A percentile compares a stretch with the other conserved stretches of the same genome.
phyloP scores from a whole-genome alignment of 768 basidiomycete species.

The Suillus decipiens region DNA sequence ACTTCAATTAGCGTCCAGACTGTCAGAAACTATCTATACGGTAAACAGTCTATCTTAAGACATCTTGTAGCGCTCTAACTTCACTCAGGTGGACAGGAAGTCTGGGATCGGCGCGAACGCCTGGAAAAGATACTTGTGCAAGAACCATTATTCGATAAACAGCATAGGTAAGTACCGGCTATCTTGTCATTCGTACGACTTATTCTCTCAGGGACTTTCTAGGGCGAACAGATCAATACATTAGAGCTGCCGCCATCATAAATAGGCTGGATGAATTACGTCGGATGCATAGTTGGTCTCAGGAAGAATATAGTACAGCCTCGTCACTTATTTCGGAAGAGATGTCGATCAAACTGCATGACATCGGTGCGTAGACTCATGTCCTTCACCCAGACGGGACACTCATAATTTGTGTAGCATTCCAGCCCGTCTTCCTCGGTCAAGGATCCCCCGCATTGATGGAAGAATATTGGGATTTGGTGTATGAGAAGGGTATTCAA shows the following conservation, averaged over 20 bases:
- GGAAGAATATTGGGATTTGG: conserved; percentile 50
- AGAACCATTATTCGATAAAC: conserved; percentile 64
- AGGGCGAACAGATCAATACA: conserved; percentile 57
- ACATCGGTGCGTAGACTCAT: conserved; percentile 29
- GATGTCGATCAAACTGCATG: conserved; percentile 48
- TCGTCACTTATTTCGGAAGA: conserved; percentile 51
- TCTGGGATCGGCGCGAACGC: conserved; percentile 50
- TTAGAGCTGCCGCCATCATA: conserved; percentile 53
- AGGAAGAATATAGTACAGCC: conserved; percentile 48
- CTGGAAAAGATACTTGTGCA: conserved; percentile 48
- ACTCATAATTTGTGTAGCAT: conserved; percentile 36
- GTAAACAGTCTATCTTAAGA: conserved; percentile 37
- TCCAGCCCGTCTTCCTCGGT: conserved; percentile 65
- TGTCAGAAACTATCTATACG: conserved; percentile 52
- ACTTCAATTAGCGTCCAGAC: conserved; percentile 44
- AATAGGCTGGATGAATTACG: conserved; percentile 63
- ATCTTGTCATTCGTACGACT: background rate
- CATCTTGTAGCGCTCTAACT: conserved; percentile 2
- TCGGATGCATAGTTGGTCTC: conserved; percentile 53
- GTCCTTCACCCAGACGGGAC: conserved; percentile 27
- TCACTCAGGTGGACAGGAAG: conserved; percentile 45
- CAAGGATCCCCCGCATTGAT: conserved; percentile 61
- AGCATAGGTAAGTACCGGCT: conserved; percentile 42
- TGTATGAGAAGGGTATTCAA: conserved; percentile 57
- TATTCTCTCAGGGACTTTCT: conserved; percentile 50